Evolutionary conservation across 192 early-diverging fungal species (phyloP).

Genomic region (Coemansia sp.): DNA sequence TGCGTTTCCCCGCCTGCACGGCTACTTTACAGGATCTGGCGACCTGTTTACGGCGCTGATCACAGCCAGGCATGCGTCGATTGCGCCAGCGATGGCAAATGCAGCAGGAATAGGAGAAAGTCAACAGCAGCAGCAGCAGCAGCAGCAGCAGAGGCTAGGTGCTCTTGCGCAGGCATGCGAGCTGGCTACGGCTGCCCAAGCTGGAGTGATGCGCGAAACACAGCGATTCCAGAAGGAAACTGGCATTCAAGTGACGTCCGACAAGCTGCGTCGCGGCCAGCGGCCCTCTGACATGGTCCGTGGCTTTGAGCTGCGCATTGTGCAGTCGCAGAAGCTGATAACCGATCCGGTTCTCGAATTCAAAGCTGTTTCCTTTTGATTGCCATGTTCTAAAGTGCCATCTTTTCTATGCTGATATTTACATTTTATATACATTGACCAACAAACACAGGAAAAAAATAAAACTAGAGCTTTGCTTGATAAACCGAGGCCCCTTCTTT

Average conservation of each 20-base stretch:
- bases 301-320: constrained; percentile 70
- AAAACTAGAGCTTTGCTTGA: too few relatives aligned
- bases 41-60: constrained; percentile 83
- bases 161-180: constrained; percentile 63
- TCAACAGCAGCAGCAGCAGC: too few relatives aligned
- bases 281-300: constrained; percentile 51
- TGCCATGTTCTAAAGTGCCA: neutral
- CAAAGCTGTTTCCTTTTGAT: neutral
- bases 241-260: constrained; percentile 10
- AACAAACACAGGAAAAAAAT: too few relatives aligned
- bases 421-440: too few relatives aligned
- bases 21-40: constrained; percentile 91
- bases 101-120: too few relatives aligned
- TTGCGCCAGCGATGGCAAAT: constrained; percentile 12
- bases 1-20: constrained; percentile 71
- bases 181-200: constrained; percentile 68
- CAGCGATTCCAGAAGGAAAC: constrained; percentile 45
- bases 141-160: neutral
- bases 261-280: constrained; percentile 30
- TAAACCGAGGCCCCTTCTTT: too few relatives aligned
- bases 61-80: constrained; percentile 63
- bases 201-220: constrained; percentile 71
- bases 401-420: too few relatives aligned
- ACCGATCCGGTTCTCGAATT: constrained; percentile 15
- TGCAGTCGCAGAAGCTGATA: constrained; percentile 61